phyloP scores from a whole-genome alignment of 306 rosid genomes.

The Pterocarpus macrocarpus region DNA sequence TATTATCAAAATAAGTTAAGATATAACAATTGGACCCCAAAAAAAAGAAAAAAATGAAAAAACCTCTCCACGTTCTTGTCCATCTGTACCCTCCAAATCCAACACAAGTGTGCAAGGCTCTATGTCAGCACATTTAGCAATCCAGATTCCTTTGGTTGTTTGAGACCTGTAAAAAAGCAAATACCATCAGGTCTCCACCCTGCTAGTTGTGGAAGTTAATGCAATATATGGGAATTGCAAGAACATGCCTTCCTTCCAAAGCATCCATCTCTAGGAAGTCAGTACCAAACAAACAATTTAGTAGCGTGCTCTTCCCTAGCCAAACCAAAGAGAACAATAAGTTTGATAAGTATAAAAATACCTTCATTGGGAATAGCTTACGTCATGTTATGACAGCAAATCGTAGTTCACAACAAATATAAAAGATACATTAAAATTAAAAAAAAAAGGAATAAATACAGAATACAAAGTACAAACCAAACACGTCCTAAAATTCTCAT shows the following conservation, averaged over 20 bases:
- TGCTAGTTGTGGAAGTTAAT: not conserved
- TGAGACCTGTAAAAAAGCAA: not conserved
- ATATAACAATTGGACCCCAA: too few relatives aligned
- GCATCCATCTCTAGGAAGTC: not conserved
- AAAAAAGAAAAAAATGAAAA: too few relatives aligned
- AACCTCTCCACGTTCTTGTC: not conserved
- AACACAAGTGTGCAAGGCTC: not conserved
- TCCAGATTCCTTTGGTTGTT: not conserved
- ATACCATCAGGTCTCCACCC: not conserved
- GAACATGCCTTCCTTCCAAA: not conserved
- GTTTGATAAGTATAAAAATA: not conserved
- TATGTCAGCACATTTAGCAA: not conserved
- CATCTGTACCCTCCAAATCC: not conserved
- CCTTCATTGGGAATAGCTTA: not conserved
- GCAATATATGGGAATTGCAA: not conserved
- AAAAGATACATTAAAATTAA: too few relatives aligned
- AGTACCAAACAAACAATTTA: not conserved
- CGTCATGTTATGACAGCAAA: not conserved
- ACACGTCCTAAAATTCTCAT: too few relatives aligned
- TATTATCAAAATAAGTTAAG: too few relatives aligned
- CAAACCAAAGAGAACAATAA: not conserved
- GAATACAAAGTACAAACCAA: too few relatives aligned
- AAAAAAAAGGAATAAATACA: too few relatives aligned
- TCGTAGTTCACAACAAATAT: too few relatives aligned
- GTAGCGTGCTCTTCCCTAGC: not conserved